phyloP scores from a whole-genome alignment of 2,329 filamentous ascomycete genomes.

The Colletotrichum liriopes region DNA sequence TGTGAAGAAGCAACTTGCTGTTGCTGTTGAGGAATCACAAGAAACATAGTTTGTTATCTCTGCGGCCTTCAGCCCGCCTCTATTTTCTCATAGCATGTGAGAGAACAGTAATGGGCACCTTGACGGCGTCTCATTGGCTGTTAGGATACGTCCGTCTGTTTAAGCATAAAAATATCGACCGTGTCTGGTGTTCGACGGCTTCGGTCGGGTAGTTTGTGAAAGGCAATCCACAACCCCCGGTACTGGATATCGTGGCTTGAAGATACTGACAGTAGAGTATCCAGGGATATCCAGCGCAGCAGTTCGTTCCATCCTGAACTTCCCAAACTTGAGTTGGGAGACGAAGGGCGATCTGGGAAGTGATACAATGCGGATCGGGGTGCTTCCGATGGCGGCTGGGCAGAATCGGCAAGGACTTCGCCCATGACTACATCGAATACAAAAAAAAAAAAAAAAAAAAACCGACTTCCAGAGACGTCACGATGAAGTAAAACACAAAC shows the following conservation, averaged over 20 bases:
- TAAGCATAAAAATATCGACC: neutral
- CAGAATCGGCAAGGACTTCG: neutral
- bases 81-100: neutral
- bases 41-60: no score
- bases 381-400: neutral
- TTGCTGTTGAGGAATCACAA: no score
- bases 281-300: neutral
- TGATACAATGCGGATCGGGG: neutral
- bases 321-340: neutral
- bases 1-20: no score
- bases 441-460: neutral
- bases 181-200: neutral
- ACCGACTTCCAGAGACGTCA: neutral
- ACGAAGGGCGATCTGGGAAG: neutral
- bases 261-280: no score
- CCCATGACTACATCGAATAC: neutral
- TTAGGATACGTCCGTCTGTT: neutral
- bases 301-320: neutral
- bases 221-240: neutral
- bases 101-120: neutral
- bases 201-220: no score
- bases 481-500: neutral
- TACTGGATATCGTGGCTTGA: neutral
- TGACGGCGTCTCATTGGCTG: neutral
- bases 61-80: no score